phyloP scores from a whole-genome alignment of 2,329 filamentous ascomycete genomes.

The Penicillium sp. region DNA sequence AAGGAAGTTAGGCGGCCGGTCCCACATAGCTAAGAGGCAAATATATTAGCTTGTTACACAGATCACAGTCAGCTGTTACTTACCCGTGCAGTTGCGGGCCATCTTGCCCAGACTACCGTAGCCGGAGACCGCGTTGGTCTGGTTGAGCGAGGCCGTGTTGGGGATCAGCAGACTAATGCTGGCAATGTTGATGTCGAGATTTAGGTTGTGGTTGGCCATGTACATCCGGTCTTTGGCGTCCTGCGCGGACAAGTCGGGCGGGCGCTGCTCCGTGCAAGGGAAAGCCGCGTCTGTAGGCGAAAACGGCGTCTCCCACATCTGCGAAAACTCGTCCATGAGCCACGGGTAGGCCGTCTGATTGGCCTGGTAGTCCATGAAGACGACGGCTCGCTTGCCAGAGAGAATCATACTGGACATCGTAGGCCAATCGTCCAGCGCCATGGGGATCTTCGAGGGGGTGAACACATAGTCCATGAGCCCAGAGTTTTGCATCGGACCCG shows the following conservation, averaged over 20 bases:
- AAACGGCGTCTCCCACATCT: constrained; percentile 87
- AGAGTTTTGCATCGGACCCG: no score
- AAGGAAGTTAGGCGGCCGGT: constrained; percentile 63
- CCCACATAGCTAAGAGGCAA: constrained; percentile 55
- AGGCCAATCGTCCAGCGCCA: constrained; percentile 70
- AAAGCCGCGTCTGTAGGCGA: constrained; percentile 61
- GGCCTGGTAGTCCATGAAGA: constrained; percentile 78
- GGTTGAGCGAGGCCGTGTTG: constrained; percentile 58
- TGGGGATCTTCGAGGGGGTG: constrained; percentile 59
- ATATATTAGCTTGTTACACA: no score
- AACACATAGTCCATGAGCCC: no score
- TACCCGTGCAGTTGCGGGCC: no score
- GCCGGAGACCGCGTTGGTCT: constrained; percentile 62
- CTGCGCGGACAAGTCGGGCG: constrained; percentile 52
- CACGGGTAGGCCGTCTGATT: constrained; percentile 74
- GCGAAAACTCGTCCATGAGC: constrained; percentile 76
- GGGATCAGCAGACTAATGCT: constrained; percentile 64
- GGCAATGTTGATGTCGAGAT: constrained; percentile 62
- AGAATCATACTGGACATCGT: constrained; percentile 70
- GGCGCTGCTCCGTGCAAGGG: constrained; percentile 69
- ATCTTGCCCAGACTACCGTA: constrained; percentile 58
- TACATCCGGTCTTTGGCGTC: constrained; percentile 59
- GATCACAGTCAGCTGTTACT: constrained; percentile 44
- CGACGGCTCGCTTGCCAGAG: constrained; percentile 58
- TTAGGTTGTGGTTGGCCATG: constrained; percentile 84